phyloP scores from a whole-genome alignment of 352 stramenopile species.

The Phytophthora pistaciae region DNA sequence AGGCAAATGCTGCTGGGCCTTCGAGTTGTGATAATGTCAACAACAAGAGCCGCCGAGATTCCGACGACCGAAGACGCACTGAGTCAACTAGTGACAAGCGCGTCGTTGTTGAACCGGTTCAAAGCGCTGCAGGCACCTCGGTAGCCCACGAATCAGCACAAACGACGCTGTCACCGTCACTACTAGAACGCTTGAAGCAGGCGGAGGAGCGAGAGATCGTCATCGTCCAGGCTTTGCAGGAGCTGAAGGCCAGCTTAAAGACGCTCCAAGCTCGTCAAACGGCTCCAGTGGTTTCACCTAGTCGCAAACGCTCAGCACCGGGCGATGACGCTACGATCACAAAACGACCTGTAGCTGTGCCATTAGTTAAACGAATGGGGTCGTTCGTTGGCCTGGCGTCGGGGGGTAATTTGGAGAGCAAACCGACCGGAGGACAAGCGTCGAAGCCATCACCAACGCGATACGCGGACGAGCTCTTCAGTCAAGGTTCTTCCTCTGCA shows the following conservation, averaged over 20 bases:
- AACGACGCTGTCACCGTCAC: not conserved
- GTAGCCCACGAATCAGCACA: not conserved
- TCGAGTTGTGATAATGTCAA: not conserved
- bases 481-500: not conserved
- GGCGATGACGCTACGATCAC: conserved; percentile 3
- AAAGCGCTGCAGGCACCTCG: not conserved
- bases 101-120: not conserved
- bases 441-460: conserved; percentile 32
- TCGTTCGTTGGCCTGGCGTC: conserved; percentile 24
- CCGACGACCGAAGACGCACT: not conserved
- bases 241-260: conserved; percentile 29
- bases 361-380: conserved; percentile 29
- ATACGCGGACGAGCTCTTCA: conserved; percentile 38
- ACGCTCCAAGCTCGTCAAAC: conserved; percentile 11
- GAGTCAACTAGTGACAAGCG: not conserved
- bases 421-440: conserved; percentile 1
- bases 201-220: conserved; percentile 33
- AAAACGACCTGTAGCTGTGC: conserved; percentile 3
- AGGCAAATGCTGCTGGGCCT: not conserved
- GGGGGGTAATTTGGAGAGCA: conserved; percentile 9
- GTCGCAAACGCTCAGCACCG: conserved; percentile 1
- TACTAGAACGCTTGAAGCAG: conserved; percentile 24
- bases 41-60: not conserved
- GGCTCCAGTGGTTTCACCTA: not conserved
- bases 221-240: conserved; percentile 28